Evolutionary conservation across 2,329 filamentous ascomycete species (phyloP), one percentile per base, ranked within the genome.

Genomic region (Aspergillus bombycis): DNA sequence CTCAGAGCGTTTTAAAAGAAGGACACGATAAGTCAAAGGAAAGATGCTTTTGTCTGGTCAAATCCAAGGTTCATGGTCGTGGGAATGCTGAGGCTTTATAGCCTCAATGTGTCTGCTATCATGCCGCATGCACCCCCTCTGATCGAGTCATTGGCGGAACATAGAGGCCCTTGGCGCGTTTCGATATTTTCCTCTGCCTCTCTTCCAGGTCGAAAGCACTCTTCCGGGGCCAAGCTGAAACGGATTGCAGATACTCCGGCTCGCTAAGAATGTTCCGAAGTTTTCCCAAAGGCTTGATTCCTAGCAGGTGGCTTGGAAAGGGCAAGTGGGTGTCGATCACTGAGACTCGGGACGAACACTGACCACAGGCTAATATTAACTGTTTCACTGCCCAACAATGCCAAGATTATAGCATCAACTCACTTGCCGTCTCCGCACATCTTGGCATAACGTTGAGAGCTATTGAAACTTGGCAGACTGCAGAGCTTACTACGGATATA

Each of bases 71-170:
- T 38, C 30, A 55, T 38, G 11, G 12, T 41, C 21, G 32, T 55
- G 26, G 11, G 14, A 5, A 9, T 26, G 34, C 14, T 19, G 26
- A 7, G n/a, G 52, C 14, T 55, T 55, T 55, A 55, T 55, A 55
- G 38, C n/a, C 52, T 26, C 52, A 23, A 11, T 45, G 34, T 6
- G 23, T 58, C 30, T 26, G 7, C 41, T 11, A 23, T 46, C 19
- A n/a, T 34, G 28, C n/a, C 14, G 28, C 11, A 23, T 16, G 36
- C 8, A 26, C 5, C 34, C 21, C 21, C 14, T n/a, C 50, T 53
- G 26, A 28, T 57, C 59, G 32, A 34, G 19, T 19, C 59, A 46
- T 57, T 61, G 60, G 60, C 19, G 60, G 60, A 57, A 61, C 57
- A 38, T 46, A 26, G 30, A 30, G 5, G 23, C 52, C 46, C 60